Evolutionary conservation across 352 stramenopile genomes (phyloP).

Genomic region (Globisporangium spinosum): DNA sequence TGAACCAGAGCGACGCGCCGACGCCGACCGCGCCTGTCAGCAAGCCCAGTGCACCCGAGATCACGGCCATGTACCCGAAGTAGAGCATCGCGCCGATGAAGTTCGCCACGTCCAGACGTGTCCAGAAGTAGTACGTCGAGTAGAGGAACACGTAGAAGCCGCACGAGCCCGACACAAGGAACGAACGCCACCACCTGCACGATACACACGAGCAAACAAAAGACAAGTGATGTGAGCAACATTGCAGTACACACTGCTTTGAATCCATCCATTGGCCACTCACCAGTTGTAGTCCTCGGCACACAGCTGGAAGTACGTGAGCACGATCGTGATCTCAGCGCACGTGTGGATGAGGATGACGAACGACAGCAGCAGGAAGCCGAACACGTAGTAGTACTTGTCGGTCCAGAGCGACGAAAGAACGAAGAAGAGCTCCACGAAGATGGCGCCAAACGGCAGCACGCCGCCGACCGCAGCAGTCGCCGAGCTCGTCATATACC

Average conservation of each 20-base stretch:
- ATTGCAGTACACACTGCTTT: constrained; percentile 6
- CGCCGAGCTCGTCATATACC: constrained; percentile 96
- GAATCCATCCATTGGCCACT: constrained; percentile 16
- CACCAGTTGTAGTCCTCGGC: constrained; percentile 99
- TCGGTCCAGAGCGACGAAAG: constrained; percentile 97
- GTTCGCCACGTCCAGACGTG: constrained; percentile 92
- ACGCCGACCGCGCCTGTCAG: constrained; percentile 97
- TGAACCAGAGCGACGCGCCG: constrained; percentile 97
- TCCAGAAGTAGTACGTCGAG: constrained; percentile 98
- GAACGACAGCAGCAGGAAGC: constrained; percentile 98
- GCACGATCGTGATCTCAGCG: constrained; percentile 98
- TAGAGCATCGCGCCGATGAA: constrained; percentile 92
- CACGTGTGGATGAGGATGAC: constrained; percentile 98
- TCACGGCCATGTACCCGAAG: constrained; percentile 99
- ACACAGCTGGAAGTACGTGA: constrained; percentile 99
- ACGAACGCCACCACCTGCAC: constrained; percentile 97
- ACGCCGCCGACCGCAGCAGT: constrained; percentile 95
- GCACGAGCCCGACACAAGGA: constrained; percentile 95
- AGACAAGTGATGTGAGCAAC: not conserved
- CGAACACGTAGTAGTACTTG: constrained; percentile 99
- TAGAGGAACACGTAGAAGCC: constrained; percentile 99
- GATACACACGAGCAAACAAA: not conserved
- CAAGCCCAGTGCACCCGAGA: constrained; percentile 94
- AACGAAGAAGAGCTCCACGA: constrained; percentile 99
- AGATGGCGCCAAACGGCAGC: constrained; percentile 98